These are phyloP conservation scores for Nicotiana benthamiana DNA, from an alignment of 257 asterid genomes.

Conservation along the genomic window DNA sequence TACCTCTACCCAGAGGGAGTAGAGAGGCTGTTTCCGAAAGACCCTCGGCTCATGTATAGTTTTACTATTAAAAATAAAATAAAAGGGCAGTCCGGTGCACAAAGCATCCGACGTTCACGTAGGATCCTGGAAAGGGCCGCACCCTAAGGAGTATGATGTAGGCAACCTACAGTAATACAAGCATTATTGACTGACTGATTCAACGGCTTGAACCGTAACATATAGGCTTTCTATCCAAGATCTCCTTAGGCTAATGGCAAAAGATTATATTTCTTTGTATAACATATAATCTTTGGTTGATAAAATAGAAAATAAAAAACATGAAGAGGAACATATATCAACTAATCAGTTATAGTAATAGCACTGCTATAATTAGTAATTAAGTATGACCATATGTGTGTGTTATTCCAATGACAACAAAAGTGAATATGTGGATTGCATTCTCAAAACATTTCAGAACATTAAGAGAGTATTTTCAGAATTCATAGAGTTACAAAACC, in stretches of 20 bases:
- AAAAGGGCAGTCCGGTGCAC: too few relatives aligned
- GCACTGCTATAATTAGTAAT: neutral
- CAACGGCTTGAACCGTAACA: too few relatives aligned
- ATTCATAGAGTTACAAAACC: slow-evolving; percentile 7
- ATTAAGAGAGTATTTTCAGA: slow-evolving; percentile 4
- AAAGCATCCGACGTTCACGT: too few relatives aligned
- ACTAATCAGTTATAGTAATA: neutral
- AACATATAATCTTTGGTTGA: neutral
- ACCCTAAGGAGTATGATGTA: too few relatives aligned
- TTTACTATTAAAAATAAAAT: too few relatives aligned
- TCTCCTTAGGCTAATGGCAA: neutral
- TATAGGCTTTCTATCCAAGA: neutral
- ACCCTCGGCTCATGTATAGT: too few relatives aligned
- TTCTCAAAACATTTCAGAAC: slow-evolving; percentile 4
- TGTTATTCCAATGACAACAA: neutral
- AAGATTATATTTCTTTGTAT: neutral
- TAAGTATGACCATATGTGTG: too few relatives aligned
- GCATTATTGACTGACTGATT: too few relatives aligned
- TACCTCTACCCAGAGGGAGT: too few relatives aligned
- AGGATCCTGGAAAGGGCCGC: too few relatives aligned
- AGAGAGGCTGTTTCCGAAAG: too few relatives aligned
- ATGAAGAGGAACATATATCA: neutral
- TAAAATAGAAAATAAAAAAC: neutral
- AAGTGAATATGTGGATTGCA: neutral
- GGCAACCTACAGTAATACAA: too few relatives aligned